Evolutionary conservation across 1,139 yeast genomes (phyloP).

Genomic region (Spathaspora jeffriesii): DNA sequence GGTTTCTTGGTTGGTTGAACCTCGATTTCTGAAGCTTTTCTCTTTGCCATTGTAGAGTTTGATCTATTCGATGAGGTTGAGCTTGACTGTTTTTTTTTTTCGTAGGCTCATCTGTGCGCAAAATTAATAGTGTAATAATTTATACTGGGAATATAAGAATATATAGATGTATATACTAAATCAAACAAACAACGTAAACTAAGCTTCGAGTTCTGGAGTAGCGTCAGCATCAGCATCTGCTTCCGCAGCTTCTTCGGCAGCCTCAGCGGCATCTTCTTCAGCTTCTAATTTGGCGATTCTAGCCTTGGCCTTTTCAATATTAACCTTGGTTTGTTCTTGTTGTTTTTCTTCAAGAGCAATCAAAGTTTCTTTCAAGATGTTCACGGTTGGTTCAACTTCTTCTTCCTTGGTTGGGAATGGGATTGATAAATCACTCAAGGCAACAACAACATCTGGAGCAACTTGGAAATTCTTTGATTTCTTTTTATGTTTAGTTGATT

Average conservation of each 20-base stretch:
- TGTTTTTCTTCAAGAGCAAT: slow-evolving; percentile 71
- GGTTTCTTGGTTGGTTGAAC: slow-evolving; percentile 31
- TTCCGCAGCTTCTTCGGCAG: slow-evolving; percentile 21
- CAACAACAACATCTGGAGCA: slow-evolving; percentile 79
- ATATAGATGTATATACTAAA: neutral
- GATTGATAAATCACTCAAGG: slow-evolving; percentile 75
- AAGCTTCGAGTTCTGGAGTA: slow-evolving; percentile 8
- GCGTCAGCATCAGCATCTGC: slow-evolving; percentile 10
- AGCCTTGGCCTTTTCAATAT: slow-evolving; percentile 74
- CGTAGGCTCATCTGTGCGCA: neutral
- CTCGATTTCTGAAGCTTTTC: slow-evolving; percentile 23
- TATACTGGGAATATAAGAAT: neutral
- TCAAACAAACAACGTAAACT: neutral
- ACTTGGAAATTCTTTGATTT: slow-evolving; percentile 56
- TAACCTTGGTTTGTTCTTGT: slow-evolving; percentile 78
- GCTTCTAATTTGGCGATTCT: slow-evolving; percentile 67
- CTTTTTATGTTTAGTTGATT: slow-evolving; percentile 41
- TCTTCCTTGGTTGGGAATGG: slow-evolving; percentile 80
- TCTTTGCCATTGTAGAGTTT: slow-evolving; percentile 23
- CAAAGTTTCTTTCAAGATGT: slow-evolving; percentile 73
- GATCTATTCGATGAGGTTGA: neutral
- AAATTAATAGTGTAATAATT: neutral
- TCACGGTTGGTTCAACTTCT: slow-evolving; percentile 68
- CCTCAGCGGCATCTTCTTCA: slow-evolving; percentile 32
- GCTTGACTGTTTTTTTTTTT: slow-evolving; percentile 6